A percentile compares a stretch with the other conserved stretches of the same genome.
These are phyloP conservation scores for Pseudocercospora macadamiae DNA, from an alignment of 2,329 filamentous ascomycete genomes.

Conservation along the genomic window DNA sequence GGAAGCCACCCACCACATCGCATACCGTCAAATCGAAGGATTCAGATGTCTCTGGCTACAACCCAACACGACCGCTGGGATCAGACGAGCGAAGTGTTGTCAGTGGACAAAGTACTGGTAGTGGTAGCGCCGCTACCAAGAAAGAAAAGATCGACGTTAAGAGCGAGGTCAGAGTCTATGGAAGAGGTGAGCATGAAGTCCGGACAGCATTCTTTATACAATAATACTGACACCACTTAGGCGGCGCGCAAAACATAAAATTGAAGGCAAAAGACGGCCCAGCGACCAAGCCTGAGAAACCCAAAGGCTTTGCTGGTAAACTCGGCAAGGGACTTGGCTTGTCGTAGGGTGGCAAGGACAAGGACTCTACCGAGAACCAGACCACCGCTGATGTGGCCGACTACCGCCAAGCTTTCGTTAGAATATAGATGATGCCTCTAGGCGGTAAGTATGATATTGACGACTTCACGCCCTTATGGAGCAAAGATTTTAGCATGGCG, in stretches of 20 bases:
- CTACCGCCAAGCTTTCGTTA: not conserved
- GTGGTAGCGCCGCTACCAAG: conserved; percentile 21
- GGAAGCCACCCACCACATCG: conserved; percentile 28
- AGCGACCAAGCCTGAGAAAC: conserved; percentile 15
- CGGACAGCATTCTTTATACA: conserved; percentile 16
- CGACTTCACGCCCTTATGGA: not conserved
- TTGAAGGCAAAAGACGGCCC: conserved; percentile 50
- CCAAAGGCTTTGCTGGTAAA: conserved; percentile 19
- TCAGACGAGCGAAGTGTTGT: conserved; percentile 33
- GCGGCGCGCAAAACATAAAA: conserved; percentile 58
- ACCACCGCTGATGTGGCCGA: not conserved
- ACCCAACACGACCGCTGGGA: conserved; percentile 34
- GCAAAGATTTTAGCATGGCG: not conserved
- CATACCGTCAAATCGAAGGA: conserved; percentile 17
- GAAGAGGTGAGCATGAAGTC: conserved; percentile 53
- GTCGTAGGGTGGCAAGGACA: not conserved
- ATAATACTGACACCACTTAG: conserved; percentile 36
- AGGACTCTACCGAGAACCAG: not conserved
- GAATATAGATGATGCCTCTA: not conserved
- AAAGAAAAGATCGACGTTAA: conserved; percentile 52
- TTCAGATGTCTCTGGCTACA: conserved; percentile 33
- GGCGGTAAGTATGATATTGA: not conserved
- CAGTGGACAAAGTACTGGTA: conserved; percentile 38
- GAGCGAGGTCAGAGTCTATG: conserved; percentile 56
- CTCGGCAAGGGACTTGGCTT: conserved; percentile 21